Conservation (phyloP, 106 monocot species). For the Phalaenopsis aphrodite region DNA sequence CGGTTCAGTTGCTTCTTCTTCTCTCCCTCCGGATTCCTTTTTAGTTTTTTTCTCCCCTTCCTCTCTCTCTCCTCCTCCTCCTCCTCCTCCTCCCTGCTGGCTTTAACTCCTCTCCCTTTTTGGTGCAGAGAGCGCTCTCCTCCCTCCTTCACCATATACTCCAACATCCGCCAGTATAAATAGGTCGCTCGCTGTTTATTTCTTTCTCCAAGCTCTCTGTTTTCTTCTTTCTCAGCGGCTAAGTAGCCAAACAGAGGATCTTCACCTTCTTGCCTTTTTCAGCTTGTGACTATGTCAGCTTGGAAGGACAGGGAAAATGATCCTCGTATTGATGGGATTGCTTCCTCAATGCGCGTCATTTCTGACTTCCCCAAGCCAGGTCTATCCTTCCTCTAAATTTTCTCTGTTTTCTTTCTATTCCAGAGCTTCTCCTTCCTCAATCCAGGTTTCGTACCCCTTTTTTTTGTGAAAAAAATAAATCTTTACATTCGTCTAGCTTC, state of each 20-base stretch:
- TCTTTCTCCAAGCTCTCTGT: neutral
- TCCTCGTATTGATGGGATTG: conserved; percentile 3
- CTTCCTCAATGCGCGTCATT: conserved; percentile 11
- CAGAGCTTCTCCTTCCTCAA: neutral
- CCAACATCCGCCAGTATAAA: neutral
- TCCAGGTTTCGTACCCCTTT: no score
- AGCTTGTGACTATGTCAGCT: neutral
- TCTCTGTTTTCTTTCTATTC: neutral
- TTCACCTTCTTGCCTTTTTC: neutral
- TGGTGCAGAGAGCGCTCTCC: neutral
- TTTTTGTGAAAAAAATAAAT: no score
- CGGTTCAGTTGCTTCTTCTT: neutral
- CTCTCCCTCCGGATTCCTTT: neutral
- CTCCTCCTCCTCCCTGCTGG: neutral
- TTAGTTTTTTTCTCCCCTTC: neutral
- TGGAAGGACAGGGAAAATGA: conserved; percentile 8
- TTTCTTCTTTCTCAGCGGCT: neutral
- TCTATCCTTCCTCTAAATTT: neutral
- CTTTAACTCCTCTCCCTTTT: neutral
- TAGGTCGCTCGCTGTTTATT: neutral
- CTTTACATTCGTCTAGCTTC: no score
- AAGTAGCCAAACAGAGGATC: neutral
- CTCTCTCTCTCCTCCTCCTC: neutral
- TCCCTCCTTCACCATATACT: neutral
- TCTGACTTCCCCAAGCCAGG: conserved; percentile 10